These are phyloP conservation scores for Bocquillonia castaneifolia DNA, from an alignment of 441 rosid species.

Conservation along the genomic window DNA sequence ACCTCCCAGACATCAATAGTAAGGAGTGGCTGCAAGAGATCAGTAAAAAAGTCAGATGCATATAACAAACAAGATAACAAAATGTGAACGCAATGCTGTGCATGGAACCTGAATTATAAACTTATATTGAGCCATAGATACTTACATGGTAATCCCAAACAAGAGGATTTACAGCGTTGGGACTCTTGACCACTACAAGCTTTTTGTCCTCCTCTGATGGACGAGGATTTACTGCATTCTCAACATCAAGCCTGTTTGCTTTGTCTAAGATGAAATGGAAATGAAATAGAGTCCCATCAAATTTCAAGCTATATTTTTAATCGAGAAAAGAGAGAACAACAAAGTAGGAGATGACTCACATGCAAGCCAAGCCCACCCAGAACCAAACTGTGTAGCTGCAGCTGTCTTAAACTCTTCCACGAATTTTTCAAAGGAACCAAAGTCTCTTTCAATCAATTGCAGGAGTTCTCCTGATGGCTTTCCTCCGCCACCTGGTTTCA, in stretches of 20 bases:
- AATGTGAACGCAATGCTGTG: neutral
- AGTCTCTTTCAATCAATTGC: conserved; percentile 68
- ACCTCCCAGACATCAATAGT: conserved; percentile 98
- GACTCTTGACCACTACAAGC: conserved; percentile 75
- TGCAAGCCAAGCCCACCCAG: conserved; percentile 97
- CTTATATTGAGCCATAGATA: conserved; percentile 11
- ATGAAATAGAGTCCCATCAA: neutral
- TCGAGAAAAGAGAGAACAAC: conserved; percentile 5
- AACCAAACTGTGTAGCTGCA: conserved; percentile 79
- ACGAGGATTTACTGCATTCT: conserved; percentile 58
- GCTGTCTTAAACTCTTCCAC: conserved; percentile 51
- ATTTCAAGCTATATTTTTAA: neutral
- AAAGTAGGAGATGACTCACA: conserved; percentile 41
- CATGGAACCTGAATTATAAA: neutral
- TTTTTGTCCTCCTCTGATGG: conserved; percentile 72
- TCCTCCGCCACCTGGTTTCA: conserved; percentile 90
- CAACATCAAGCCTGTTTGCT: conserved; percentile 61
- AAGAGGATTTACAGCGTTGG: conserved; percentile 85
- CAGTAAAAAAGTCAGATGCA: conserved; percentile 24
- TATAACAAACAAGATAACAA: neutral
- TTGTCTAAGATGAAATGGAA: conserved; percentile 47
- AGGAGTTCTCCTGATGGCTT: conserved; percentile 77
- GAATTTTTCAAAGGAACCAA: conserved; percentile 63
- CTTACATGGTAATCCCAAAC: conserved; percentile 80
- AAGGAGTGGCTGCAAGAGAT: conserved; percentile 76